Evolutionary conservation across 805 yeast species (phyloP).

Genomic region (Saturnispora ahearnii): DNA sequence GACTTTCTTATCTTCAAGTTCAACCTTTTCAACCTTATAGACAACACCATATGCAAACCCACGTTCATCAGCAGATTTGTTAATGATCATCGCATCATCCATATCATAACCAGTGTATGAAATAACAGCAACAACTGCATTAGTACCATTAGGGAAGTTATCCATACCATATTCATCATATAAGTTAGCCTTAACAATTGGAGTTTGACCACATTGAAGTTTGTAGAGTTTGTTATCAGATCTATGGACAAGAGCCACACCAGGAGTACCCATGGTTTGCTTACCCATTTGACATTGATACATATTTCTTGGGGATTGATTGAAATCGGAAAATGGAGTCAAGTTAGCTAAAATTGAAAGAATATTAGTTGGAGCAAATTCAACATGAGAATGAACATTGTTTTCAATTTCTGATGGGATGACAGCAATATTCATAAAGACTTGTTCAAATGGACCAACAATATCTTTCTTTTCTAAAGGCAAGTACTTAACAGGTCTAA

Average conservation of each 20-base stretch:
- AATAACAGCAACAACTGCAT: conserved; percentile 97
- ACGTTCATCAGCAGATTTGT: conserved; percentile 94
- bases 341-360: conserved; percentile 90
- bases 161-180: conserved; percentile 98
- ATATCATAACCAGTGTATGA: conserved; percentile 99
- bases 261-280: conserved; percentile 99
- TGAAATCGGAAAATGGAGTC: conserved; percentile 97
- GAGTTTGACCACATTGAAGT: conserved; percentile 92
- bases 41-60: conserved; percentile 98
- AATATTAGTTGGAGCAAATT: conserved; percentile 89
- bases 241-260: conserved; percentile 86
- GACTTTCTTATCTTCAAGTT: conserved; percentile 64
- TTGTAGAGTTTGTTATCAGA: conserved; percentile 92
- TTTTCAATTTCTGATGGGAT: conserved; percentile 82
- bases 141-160: conserved; percentile 95
- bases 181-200: conserved; percentile 86
- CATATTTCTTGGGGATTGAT: conserved; percentile 99
- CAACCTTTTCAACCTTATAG: conserved; percentile 89
- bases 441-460: conserved; percentile 97
- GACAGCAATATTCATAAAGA: conserved; percentile 92
- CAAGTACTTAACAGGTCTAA: conserved; percentile 88
- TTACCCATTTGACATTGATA: conserved; percentile 99
- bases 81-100: conserved; percentile 99
- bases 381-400: conserved; percentile 84
- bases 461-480: conserved; percentile 78